phyloP scores from a whole-genome alignment of 2,329 filamentous ascomycete species.

The Triangularia setosa region DNA sequence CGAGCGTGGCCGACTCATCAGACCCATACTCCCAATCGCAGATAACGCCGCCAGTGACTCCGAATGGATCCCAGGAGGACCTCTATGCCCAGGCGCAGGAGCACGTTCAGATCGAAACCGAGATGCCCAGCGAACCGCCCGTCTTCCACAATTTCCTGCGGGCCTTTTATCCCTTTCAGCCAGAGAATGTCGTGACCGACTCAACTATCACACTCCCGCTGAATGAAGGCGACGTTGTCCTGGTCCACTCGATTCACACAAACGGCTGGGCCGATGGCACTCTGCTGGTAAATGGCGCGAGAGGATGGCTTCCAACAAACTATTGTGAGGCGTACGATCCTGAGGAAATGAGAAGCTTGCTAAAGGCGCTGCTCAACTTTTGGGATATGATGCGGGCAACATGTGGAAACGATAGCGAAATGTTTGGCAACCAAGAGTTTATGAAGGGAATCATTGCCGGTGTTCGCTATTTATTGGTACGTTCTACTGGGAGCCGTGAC shows the following conservation, averaged over 20 bases:
- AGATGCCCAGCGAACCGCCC: conserved; percentile 38
- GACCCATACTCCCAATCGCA: conserved; percentile 50
- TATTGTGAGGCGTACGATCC: conserved; percentile 96
- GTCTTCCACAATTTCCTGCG: conserved; percentile 92
- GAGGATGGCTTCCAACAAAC: conserved; percentile 96
- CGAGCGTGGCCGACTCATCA: conserved; percentile 18
- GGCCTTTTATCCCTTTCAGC: conserved; percentile 89
- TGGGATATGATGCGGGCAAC: conserved; percentile 86
- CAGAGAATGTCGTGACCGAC: conserved; percentile 70
- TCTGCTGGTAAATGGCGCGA: conserved; percentile 74
- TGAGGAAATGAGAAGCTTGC: conserved; percentile 75
- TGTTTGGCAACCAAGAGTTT: conserved; percentile 88
- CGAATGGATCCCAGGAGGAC: conserved; percentile 63
- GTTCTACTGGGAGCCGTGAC: conserved; percentile 33
- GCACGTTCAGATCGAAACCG: conserved; percentile 21
- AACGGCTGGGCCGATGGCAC: conserved; percentile 99
- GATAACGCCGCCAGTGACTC: conserved; percentile 75
- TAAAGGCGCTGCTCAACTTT: conserved; percentile 84
- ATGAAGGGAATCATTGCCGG: conserved; percentile 92
- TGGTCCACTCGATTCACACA: conserved; percentile 94
- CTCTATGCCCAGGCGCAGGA: conserved; percentile 37
- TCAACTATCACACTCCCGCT: conserved; percentile 85
- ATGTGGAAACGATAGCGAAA: conserved; percentile 67
- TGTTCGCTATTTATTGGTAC: conserved; percentile 81
- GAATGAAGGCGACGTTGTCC: conserved; percentile 83